Evolutionary conservation across 1,284 basidiomycete species (phyloP).

Genomic region (Cystobasidium slooffiae): DNA sequence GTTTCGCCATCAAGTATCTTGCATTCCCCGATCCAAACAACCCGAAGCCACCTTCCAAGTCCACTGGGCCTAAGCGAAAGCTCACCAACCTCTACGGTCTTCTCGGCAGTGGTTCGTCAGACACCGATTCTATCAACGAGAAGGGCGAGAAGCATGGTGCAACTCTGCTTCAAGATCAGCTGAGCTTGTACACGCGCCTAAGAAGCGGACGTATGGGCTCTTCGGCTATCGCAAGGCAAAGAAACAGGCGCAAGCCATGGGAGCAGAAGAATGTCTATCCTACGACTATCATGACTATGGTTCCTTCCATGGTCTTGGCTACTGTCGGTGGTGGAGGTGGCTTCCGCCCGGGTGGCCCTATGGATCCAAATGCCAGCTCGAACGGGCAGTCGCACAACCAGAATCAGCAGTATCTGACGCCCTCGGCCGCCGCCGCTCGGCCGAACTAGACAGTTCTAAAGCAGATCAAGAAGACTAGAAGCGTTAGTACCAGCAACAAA

Average conservation of each 20-base stretch:
- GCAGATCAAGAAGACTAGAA: background rate
- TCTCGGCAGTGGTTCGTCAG: background rate
- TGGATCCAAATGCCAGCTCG: background rate
- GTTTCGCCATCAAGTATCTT: constrained; percentile 67
- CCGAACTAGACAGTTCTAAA: background rate
- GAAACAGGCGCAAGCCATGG: constrained; percentile 49
- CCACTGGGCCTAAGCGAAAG: constrained; percentile 61
- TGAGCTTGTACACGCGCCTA: constrained; percentile 76
- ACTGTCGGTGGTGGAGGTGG: constrained; percentile 78
- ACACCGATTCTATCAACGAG: constrained; percentile 7
- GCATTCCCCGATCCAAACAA: constrained; percentile 71
- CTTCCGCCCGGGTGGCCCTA: constrained; percentile 12
- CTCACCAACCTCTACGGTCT: constrained; percentile 6
- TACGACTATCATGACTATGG: constrained; percentile 90
- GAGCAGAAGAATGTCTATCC: constrained; percentile 56
- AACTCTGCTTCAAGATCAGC: constrained; percentile 79
- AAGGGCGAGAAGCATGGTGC: constrained; percentile 58
- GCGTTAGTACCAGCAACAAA: background rate
- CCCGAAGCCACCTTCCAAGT: constrained; percentile 65
- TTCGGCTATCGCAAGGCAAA: constrained; percentile 55
- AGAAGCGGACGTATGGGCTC: constrained; percentile 82
- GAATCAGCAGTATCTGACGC: constrained; percentile 9
- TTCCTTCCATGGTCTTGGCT: constrained; percentile 81
- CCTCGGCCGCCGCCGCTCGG: background rate
- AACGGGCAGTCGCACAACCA: background rate